These are phyloP conservation scores for Malassezia nana DNA, from an alignment of 1,284 basidiomycete species.

Conservation along the genomic window DNA sequence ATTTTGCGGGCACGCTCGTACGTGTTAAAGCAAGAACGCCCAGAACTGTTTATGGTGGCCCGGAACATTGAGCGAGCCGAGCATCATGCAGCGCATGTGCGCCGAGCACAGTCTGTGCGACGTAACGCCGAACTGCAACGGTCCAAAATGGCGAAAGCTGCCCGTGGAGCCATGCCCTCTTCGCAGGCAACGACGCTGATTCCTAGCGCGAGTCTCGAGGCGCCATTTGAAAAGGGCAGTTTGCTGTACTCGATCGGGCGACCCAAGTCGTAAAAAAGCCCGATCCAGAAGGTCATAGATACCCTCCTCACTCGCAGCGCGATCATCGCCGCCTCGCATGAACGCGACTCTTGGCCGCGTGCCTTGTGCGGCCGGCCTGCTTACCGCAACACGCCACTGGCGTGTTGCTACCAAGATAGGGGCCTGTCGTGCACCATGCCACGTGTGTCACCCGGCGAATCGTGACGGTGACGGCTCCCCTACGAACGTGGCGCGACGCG, in stretches of 20 bases:
- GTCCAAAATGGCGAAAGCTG: background rate
- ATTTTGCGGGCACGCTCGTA: slow-evolving; percentile 41
- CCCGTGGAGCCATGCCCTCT: background rate
- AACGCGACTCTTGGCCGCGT: background rate
- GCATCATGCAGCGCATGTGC: background rate
- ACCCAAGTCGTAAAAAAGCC: background rate
- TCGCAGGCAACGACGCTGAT: slow-evolving; percentile 1
- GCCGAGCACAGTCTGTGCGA: background rate
- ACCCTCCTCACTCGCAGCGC: background rate
- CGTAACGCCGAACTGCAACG: background rate
- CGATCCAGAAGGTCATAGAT: background rate
- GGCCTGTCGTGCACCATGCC: too few relatives aligned
- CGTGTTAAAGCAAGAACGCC: slow-evolving; percentile 38
- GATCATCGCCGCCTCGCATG: background rate
- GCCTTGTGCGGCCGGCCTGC: background rate
- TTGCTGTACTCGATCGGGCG: slow-evolving; percentile 5
- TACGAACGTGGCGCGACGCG: too few relatives aligned
- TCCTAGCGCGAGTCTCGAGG: background rate
- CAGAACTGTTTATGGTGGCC: slow-evolving; percentile 25
- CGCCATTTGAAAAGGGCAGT: slow-evolving; percentile 15
- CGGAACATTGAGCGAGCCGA: background rate
- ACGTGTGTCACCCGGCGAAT: too few relatives aligned
- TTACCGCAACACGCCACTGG: too few relatives aligned
- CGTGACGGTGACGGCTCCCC: too few relatives aligned
- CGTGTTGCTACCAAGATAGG: too few relatives aligned